Evolutionary conservation across 257 asterid genomes (phyloP).

Genomic region (Penstemon davidsonii): DNA sequence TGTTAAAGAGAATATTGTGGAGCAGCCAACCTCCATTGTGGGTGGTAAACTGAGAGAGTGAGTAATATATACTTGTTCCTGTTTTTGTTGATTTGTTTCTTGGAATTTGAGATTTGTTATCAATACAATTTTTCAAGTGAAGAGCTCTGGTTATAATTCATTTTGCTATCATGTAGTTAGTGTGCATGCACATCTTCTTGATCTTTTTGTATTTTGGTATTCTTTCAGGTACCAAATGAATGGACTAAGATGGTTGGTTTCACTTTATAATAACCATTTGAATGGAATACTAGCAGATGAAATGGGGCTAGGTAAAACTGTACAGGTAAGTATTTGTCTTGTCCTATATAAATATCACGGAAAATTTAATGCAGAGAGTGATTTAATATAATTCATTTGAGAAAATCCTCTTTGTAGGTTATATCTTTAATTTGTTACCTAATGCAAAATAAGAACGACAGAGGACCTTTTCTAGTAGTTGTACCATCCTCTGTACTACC

Average conservation of each 20-base stretch:
- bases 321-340: constrained; percentile 62
- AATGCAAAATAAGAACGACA: constrained; percentile 89
- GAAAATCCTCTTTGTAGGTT: constrained; percentile 52
- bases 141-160: constrained; percentile 18
- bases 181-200: constrained; percentile 22
- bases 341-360: constrained; percentile 18
- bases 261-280: constrained; percentile 94
- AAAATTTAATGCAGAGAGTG: constrained; percentile 8
- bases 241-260: constrained; percentile 97
- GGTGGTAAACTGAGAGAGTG: constrained; percentile 98
- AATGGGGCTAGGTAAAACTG: constrained; percentile 99
- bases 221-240: constrained; percentile 92
- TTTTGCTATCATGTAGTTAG: constrained; percentile 18
- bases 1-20: constrained; percentile 72
- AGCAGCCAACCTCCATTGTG: constrained; percentile 74
- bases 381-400: constrained; percentile 27
- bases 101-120: neutral
- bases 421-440: constrained; percentile 91
- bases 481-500: constrained; percentile 98
- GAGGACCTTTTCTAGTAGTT: constrained; percentile 98
- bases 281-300: constrained; percentile 99
- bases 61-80: constrained; percentile 37
- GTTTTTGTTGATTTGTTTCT: constrained; percentile 4
- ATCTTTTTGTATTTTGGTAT: constrained; percentile 28
- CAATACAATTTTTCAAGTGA: constrained; percentile 6